Conservation (phyloP, 2,329 filamentous ascomycete genomes). For the Septoria linicola region DNA sequence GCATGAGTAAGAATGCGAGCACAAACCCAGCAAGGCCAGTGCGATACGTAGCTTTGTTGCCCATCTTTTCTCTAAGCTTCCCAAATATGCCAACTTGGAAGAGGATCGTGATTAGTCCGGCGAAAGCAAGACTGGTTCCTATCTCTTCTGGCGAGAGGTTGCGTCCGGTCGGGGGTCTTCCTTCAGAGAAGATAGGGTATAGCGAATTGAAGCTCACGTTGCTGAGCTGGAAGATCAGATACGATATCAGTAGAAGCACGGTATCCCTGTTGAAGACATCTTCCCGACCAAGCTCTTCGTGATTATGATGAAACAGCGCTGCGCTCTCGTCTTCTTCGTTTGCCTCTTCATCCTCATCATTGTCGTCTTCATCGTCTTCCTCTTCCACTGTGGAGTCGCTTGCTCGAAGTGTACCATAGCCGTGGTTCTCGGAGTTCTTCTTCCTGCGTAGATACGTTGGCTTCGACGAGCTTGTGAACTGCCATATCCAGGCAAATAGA, state of each 20-base stretch:
- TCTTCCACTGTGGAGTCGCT: slow-evolving; percentile 18
- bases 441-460: slow-evolving; percentile 64
- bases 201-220: slow-evolving; percentile 95
- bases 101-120: slow-evolving; percentile 78
- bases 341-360: slow-evolving; percentile 29
- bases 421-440: slow-evolving; percentile 18
- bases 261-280: slow-evolving; percentile 77
- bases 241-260: slow-evolving; percentile 75
- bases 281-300: slow-evolving; percentile 52
- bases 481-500: slow-evolving; percentile 68
- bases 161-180: slow-evolving; percentile 72
- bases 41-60: slow-evolving; percentile 83
- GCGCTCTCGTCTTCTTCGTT: slow-evolving; percentile 43
- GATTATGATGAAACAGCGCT: slow-evolving; percentile 43
- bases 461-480: slow-evolving; percentile 60
- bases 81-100: slow-evolving; percentile 89
- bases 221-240: slow-evolving; percentile 87
- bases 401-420: slow-evolving; percentile 15
- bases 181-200: slow-evolving; percentile 88
- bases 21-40: slow-evolving; percentile 76
- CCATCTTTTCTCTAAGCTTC: slow-evolving; percentile 71
- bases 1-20: slow-evolving; percentile 80
- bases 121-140: slow-evolving; percentile 79
- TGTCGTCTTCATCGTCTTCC: slow-evolving; percentile 26
- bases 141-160: slow-evolving; percentile 74